Evolutionary conservation across 495 filamentous ascomycete genomes (phyloP).

Genomic region (Aspergillus sclerotioniger): DNA sequence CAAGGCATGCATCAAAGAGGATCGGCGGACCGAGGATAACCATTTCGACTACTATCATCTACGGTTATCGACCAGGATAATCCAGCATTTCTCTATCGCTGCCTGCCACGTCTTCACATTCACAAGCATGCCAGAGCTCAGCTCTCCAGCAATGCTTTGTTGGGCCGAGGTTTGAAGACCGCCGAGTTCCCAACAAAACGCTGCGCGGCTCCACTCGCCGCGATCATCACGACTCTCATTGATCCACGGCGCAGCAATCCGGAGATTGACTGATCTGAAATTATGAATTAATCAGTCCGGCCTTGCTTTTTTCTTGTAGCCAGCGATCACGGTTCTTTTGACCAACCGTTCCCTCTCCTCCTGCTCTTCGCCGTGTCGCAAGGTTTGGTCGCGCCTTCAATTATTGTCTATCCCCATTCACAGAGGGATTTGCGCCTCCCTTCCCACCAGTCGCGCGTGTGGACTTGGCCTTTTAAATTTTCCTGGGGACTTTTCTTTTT

Average conservation of each 20-base stretch:
- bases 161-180: conserved; percentile 19
- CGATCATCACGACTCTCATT: conserved; percentile 6
- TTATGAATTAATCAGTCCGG: neutral
- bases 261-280: neutral
- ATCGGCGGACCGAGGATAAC: too few species aligned
- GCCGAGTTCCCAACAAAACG: conserved; percentile 28
- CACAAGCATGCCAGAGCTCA: conserved; percentile 1
- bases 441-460: neutral
- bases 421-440: neutral
- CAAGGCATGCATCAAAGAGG: too few species aligned
- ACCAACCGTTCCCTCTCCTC: neutral
- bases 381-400: conserved; percentile 1
- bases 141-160: conserved; percentile 13
- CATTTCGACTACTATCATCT: too few species aligned
- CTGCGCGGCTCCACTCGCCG: conserved; percentile 22
- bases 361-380: neutral
- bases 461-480: neutral
- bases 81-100: too few species aligned
- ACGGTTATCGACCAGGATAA: too few species aligned
- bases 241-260: conserved; percentile 1
- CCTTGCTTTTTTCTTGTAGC: neutral
- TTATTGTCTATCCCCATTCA: neutral
- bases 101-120: neutral
- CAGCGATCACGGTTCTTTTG: neutral
- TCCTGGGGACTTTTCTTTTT: neutral